phyloP scores from a whole-genome alignment of 345 rosid genomes.

The Bruguiera gymnorhiza region DNA sequence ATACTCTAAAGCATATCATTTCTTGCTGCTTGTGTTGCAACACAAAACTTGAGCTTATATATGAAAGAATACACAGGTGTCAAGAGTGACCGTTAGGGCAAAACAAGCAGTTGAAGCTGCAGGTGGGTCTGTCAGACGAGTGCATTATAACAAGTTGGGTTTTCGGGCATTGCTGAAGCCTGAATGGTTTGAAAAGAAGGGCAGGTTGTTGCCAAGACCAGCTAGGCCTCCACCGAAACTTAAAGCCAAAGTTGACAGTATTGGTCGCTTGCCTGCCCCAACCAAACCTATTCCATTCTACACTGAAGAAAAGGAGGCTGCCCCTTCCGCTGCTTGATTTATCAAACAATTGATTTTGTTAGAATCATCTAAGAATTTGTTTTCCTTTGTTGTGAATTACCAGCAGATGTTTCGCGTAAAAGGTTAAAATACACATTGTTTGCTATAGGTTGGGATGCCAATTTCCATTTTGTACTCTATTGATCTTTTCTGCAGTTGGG shows the following conservation, averaged over 20 bases:
- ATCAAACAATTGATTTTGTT: background rate
- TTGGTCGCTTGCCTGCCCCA: conserved; percentile 90
- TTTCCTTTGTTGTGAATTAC: background rate
- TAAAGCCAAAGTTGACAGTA: conserved; percentile 85
- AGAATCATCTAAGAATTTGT: background rate
- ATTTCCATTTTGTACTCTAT: too few relatives aligned
- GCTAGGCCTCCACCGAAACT: conserved; percentile 95
- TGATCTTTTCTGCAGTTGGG: too few relatives aligned
- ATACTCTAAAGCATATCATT: background rate
- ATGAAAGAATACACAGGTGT: conserved; percentile 43
- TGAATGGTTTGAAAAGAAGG: conserved; percentile 95
- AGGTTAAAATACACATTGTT: too few relatives aligned
- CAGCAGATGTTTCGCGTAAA: background rate
- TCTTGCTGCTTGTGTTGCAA: background rate
- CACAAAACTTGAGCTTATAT: background rate
- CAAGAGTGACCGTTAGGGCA: conserved; percentile 87
- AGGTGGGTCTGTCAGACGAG: conserved; percentile 87
- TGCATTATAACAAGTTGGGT: conserved; percentile 87
- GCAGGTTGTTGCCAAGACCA: conserved; percentile 78
- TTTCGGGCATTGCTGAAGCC: conserved; percentile 83
- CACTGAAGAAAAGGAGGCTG: conserved; percentile 34
- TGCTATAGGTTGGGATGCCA: too few relatives aligned
- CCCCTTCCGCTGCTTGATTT: conserved; percentile 26
- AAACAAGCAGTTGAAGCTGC: conserved; percentile 88
- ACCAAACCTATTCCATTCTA: conserved; percentile 75